phyloP scores from a whole-genome alignment of 148 eudicot species.

The Rheum nobile region DNA sequence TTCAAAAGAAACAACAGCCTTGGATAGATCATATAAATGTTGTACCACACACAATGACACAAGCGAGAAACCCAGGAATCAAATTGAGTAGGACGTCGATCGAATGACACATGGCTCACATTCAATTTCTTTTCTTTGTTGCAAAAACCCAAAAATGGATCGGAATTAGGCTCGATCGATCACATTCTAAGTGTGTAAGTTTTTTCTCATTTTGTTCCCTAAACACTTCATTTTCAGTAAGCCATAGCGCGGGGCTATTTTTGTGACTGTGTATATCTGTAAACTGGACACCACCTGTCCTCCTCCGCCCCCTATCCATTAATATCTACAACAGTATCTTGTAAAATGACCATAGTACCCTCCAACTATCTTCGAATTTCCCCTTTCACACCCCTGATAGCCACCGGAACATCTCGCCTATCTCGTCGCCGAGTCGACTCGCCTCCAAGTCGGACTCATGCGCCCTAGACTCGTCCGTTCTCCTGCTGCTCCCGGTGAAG shows the following conservation, averaged over 20 bases:
- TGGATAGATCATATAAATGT: not conserved
- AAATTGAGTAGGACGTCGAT: not conserved
- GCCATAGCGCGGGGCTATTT: not conserved
- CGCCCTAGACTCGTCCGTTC: slow-evolving; percentile 23
- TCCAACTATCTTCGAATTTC: not conserved
- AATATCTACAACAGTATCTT: slow-evolving; percentile 6
- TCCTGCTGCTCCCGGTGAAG: slow-evolving; percentile 66
- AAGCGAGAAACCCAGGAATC: not conserved
- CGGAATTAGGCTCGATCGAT: not conserved
- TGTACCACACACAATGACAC: not conserved
- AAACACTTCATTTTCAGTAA: not conserved
- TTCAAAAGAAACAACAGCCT: not conserved
- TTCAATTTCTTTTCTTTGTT: not conserved
- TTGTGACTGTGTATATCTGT: not conserved
- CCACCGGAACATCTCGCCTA: slow-evolving; percentile 19
- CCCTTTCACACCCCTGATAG: slow-evolving; percentile 4
- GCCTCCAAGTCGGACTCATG: slow-evolving; percentile 44
- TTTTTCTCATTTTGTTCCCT: no score
- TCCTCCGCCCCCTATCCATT: not conserved
- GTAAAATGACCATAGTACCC: not conserved
- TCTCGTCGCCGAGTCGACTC: slow-evolving; percentile 61
- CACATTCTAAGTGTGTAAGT: not conserved
- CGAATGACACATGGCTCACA: not conserved
- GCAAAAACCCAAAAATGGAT: not conserved
- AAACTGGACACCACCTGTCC: not conserved